Conservation (phyloP, 176 grass and related monocot species). For the Cenchrus fungigraminus region DNA sequence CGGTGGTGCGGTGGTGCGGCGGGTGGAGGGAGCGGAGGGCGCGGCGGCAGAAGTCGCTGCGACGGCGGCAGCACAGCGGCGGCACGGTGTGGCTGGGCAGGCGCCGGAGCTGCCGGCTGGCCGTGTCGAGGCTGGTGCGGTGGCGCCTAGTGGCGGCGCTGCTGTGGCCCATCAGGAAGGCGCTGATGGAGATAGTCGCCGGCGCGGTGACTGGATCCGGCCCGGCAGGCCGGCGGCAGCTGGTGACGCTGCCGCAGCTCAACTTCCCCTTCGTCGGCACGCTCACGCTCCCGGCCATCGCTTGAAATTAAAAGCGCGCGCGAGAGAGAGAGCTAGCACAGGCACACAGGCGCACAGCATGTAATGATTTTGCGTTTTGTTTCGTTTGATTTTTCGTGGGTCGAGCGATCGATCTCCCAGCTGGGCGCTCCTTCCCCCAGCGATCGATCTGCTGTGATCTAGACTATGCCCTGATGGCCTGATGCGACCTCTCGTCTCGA, state of each 20-base stretch:
- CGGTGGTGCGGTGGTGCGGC: slow-evolving; percentile 45
- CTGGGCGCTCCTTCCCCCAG: neutral
- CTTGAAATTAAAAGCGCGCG: neutral
- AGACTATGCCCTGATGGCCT: neutral
- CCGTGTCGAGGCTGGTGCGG: slow-evolving; percentile 49
- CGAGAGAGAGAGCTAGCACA: too few relatives aligned
- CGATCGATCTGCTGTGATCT: slow-evolving; percentile 5
- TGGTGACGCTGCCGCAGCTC: slow-evolving; percentile 48
- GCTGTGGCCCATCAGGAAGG: slow-evolving; percentile 60
- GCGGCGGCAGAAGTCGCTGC: slow-evolving; percentile 32
- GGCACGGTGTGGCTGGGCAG: slow-evolving; percentile 56
- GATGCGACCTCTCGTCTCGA: neutral
- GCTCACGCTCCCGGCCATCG: slow-evolving; percentile 53
- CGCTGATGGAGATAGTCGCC: slow-evolving; percentile 45
- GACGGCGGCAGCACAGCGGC: slow-evolving; percentile 40
- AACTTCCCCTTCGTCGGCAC: slow-evolving; percentile 58
- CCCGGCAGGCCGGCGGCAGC: slow-evolving; percentile 21
- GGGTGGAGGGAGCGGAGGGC: slow-evolving; percentile 41
- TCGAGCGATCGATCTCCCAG: neutral
- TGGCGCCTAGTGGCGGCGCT: slow-evolving; percentile 58
- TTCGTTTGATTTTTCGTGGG: slow-evolving; percentile 2
- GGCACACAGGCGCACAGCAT: neutral
- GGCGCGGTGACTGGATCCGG: neutral
- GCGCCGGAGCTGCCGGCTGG: slow-evolving; percentile 45
- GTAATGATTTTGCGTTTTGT: slow-evolving; percentile 31